A percentile compares a stretch with the other conserved stretches of the same genome.
Conservation (phyloP, 1,139 yeast species). For the Yamadazyma spencermartinsiae region DNA sequence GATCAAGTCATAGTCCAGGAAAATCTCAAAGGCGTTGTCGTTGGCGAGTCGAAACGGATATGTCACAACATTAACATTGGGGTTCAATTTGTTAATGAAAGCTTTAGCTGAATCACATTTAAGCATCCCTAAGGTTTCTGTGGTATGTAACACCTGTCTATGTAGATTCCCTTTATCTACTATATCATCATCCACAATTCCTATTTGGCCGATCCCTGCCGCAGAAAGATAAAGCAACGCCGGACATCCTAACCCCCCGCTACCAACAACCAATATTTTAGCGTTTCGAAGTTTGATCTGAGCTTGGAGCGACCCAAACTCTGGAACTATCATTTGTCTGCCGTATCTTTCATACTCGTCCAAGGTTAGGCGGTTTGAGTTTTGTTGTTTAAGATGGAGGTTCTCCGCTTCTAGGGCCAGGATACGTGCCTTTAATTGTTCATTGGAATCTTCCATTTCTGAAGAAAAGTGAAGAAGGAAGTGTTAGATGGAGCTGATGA, state of each 20-base stretch:
- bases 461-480: too few species aligned
- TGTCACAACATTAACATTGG: constrained; percentile 56
- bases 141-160: constrained; percentile 80
- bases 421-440: constrained; percentile 12
- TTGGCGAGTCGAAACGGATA: constrained; percentile 54
- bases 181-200: constrained; percentile 82
- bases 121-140: constrained; percentile 60
- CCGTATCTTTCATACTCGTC: constrained; percentile 88
- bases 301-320: constrained; percentile 53
- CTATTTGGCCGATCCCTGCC: constrained; percentile 83
- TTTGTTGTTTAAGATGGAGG: constrained; percentile 14
- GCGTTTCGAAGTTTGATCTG: constrained; percentile 62
- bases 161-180: constrained; percentile 88
- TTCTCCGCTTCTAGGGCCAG: constrained; percentile 27
- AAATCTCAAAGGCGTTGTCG: constrained; percentile 62
- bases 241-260: constrained; percentile 97
- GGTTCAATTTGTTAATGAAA: constrained; percentile 59
- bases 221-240: constrained; percentile 83
- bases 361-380: constrained; percentile 22
- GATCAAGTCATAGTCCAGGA: constrained; percentile 67
- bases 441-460: too few species aligned
- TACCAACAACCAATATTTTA: constrained; percentile 79
- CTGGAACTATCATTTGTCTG: constrained; percentile 91
- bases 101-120: constrained; percentile 79
- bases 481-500: too few species aligned